Evolutionary conservation across 2,329 filamentous ascomycete genomes (phyloP).

Genomic region (Aureobasidium sp.): DNA sequence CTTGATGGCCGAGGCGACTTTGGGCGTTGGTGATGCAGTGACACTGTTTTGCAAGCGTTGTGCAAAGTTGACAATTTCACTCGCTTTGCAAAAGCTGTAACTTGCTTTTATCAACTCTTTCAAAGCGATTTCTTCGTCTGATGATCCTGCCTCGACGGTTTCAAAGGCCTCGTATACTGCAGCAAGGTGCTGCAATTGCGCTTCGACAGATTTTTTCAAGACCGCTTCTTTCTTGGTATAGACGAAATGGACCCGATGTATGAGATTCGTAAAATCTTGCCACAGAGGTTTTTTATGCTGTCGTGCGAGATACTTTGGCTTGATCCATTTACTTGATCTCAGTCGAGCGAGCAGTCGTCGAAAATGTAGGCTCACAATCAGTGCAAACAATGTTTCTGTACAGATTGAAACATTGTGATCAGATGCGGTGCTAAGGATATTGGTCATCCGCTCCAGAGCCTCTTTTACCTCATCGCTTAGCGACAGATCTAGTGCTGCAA

Average conservation of each 20-base stretch:
- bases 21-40: not conserved
- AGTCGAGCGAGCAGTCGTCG: not conserved
- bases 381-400: not conserved
- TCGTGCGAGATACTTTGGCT: constrained; percentile 9
- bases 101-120: not conserved
- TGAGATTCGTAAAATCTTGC: constrained; percentile 6
- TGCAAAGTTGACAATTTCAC: not conserved
- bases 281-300: constrained; percentile 14
- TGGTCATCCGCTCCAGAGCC: not conserved
- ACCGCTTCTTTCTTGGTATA: constrained; percentile 10
- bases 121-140: not conserved
- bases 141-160: not conserved
- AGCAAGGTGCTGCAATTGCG: not conserved
- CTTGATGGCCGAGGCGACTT: constrained; percentile 12
- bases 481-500: constrained; percentile 12
- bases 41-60: not conserved
- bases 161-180: constrained; percentile 1
- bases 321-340: not conserved
- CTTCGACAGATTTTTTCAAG: not conserved
- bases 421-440: not conserved
- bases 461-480: not conserved
- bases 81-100: not conserved
- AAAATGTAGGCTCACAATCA: not conserved
- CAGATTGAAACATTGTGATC: too few relatives aligned
- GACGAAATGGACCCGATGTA: constrained; percentile 1